Base-by-base conservation (phyloP, 1,284 basidiomycete species). In the Austropuccinia psidii region DNA sequence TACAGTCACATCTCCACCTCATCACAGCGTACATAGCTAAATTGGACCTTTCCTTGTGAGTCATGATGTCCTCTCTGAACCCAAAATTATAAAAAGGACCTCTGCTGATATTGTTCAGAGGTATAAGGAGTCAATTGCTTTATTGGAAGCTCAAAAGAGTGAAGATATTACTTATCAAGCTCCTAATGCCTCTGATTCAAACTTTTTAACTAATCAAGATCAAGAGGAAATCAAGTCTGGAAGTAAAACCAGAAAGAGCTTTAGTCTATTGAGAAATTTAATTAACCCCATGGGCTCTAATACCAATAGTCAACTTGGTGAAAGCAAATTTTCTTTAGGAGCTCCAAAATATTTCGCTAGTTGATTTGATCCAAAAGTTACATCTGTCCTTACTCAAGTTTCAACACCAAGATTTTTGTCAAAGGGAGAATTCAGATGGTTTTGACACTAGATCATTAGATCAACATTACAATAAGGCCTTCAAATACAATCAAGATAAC, bases 361-460 rank as follows among this genome's bases (percentile, higher is more conserved):
- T 60, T 55, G 67, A 24, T 62, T 73, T 39, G 69, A 73, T 54
- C 60, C 69, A 19, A 73, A 73, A 43, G 69, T 73, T n/a, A 37
- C 58, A 21, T 61, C 47, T 27, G 69, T 73, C 9, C 9, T 66
- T 52, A 37, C 45, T 5, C 45, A 50, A 50, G 64, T 31, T 33
- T 45, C 24, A n/a, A 31, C 49, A 3, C 31, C 45, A 24, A 35
- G 64, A 31, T n/a, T n/a, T 21, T 7, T 50, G 64, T 54, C 64
- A 37, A 6, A 41, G 35, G 4, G 64, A 41, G 45, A 47, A 54
- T 54, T 66, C 21, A 6, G 61, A 64, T 21, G 9, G 17, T 24
- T 60, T n/a, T 21, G 64, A 66, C 11, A 54, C 45, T 35, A 33
- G 37, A 33, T 57, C 35, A n/a, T 39, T 62, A n/a, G n/a, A n/a